Evolutionary conservation across 495 filamentous ascomycete genomes (phyloP).

Genomic region (Tuber indicum): DNA sequence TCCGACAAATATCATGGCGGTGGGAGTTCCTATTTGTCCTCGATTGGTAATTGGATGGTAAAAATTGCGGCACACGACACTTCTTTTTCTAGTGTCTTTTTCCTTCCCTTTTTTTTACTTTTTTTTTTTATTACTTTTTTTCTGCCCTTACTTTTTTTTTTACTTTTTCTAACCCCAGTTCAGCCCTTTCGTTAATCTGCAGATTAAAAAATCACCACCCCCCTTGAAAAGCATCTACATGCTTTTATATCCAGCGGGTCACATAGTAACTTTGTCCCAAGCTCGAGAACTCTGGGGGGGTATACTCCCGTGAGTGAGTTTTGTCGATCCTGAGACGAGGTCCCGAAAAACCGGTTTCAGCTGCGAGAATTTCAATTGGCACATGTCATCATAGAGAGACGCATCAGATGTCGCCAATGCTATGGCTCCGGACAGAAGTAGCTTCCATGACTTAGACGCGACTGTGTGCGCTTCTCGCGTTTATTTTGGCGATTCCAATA

Average conservation of each 20-base stretch:
- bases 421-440: not conserved
- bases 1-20: not conserved
- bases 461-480: not conserved
- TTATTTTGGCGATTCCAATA: not conserved
- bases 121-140: not conserved
- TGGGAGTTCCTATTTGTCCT: not conserved
- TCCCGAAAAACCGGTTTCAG: not conserved
- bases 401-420: not conserved
- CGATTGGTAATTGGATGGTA: not conserved
- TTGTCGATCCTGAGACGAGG: not conserved
- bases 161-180: not conserved
- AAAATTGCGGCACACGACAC: not conserved
- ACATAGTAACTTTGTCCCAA: too few species aligned
- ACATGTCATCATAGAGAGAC: conserved; percentile 4
- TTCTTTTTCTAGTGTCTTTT: not conserved
- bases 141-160: not conserved
- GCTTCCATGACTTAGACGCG: not conserved
- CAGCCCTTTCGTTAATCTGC: not conserved
- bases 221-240: not conserved
- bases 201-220: not conserved
- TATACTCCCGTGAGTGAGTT: not conserved
- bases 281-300: too few species aligned
- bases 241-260: not conserved
- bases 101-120: not conserved
- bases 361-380: conserved; percentile 3